Percentiles rank a stretch among this genome's conserved stretches.
Conservation (phyloP, 192 early-diverging fungal species). For the Linnemannia elongata region DNA sequence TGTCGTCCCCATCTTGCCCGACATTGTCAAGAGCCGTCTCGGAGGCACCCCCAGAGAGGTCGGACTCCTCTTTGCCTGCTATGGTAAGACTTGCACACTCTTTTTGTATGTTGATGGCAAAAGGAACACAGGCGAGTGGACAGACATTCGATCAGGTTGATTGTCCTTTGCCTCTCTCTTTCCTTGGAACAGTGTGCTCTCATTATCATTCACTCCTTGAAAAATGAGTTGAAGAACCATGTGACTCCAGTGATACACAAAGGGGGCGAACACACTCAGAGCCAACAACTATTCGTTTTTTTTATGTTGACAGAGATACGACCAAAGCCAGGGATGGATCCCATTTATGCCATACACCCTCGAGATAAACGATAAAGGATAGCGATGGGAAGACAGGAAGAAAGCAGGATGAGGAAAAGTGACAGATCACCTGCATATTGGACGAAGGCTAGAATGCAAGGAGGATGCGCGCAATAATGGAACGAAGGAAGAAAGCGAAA, state of each 20-base stretch:
- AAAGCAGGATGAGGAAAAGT: neutral
- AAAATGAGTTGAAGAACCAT: conserved; percentile 24
- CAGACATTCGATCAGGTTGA: neutral
- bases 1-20: conserved; percentile 78
- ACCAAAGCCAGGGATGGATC: neutral
- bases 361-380: neutral
- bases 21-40: conserved; percentile 72
- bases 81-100: conserved; percentile 60
- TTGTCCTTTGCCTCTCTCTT: neutral
- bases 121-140: neutral
- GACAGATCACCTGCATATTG: neutral
- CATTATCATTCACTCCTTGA: neutral
- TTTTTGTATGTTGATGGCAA: neutral
- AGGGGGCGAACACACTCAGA: neutral
- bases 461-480: neutral
- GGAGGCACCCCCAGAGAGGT: conserved; percentile 67
- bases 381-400: neutral
- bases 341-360: neutral
- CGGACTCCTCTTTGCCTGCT: conserved; percentile 80
- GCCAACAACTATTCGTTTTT: neutral
- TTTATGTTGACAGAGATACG: neutral
- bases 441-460: neutral
- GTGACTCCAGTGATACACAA: conserved; percentile 11
- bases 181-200: neutral
- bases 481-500: neutral